These are phyloP conservation scores for Kwoniella shandongensis DNA, from an alignment of 768 basidiomycete species.

Conservation along the genomic window DNA sequence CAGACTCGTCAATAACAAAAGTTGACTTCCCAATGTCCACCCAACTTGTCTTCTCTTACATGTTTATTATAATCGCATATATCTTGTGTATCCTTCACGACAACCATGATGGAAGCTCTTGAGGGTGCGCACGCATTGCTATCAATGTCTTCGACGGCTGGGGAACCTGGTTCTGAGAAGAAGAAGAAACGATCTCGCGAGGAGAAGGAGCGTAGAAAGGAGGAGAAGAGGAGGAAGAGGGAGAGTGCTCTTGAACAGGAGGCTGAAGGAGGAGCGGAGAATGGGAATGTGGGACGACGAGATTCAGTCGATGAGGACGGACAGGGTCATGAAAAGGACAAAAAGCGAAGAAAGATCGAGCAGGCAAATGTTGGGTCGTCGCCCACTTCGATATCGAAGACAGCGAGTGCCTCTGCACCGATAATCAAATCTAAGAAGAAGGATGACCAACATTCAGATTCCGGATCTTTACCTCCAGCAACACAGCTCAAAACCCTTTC, in stretches of 20 bases:
- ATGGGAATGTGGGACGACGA: no score
- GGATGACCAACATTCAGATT: neutral
- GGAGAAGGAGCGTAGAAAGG: conserved; percentile 9
- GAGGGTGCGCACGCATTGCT: no score
- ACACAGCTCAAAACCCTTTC: conserved; percentile 10
- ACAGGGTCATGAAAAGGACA: neutral
- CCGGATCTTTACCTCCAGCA: conserved; percentile 3
- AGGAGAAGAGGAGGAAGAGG: conserved; percentile 1
- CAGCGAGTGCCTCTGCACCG: neutral
- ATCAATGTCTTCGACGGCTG: no score
- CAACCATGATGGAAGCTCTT: no score
- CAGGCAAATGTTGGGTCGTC: neutral
- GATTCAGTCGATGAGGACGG: neutral
- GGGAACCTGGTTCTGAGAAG: neutral
- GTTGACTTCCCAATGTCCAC: no score
- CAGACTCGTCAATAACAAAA: no score
- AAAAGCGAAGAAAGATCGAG: neutral
- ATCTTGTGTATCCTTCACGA: no score
- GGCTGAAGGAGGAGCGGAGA: neutral
- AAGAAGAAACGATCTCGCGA: conserved; percentile 10
- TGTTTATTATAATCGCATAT: no score
- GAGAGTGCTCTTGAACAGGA: neutral
- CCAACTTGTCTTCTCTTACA: no score
- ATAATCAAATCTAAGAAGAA: neutral
- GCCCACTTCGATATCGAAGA: neutral